Percentiles rank a stretch among this genome's conserved stretches.
Conservation (phyloP, 148 eudicot species). For the Polygonum aviculare region DNA sequence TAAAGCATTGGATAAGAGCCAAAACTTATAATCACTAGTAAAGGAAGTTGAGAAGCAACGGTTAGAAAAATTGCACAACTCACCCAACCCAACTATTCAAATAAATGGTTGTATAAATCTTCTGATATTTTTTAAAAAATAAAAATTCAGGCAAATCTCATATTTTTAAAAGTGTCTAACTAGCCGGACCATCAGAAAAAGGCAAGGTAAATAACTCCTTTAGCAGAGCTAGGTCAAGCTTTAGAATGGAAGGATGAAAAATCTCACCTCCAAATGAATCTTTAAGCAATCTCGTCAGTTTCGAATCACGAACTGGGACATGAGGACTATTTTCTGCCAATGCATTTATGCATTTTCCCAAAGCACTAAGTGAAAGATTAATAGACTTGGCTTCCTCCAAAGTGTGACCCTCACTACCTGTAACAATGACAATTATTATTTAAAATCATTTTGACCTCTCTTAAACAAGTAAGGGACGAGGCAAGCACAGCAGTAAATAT, state of each 20-base stretch:
- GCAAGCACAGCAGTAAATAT: not conserved
- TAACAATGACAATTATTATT: not conserved
- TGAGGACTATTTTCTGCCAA: slow-evolving; percentile 97
- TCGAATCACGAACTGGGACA: slow-evolving; percentile 98
- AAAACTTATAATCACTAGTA: not conserved
- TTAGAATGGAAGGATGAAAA: not conserved
- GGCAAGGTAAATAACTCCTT: not conserved
- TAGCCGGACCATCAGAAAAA: not conserved
- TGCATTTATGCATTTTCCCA: slow-evolving; percentile 99
- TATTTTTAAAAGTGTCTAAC: not conserved
- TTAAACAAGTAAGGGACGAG: not conserved
- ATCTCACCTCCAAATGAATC: slow-evolving; percentile 99
- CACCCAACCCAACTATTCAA: not conserved
- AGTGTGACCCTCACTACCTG: slow-evolving; percentile 98
- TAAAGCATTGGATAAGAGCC: not conserved
- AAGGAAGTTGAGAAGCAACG: not conserved
- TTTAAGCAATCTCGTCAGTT: slow-evolving; percentile 91
- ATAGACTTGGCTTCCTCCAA: slow-evolving; percentile 97
- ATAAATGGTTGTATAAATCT: not conserved
- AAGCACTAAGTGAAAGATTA: slow-evolving; percentile 93
- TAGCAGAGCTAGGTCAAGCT: not conserved
- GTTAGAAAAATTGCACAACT: not conserved
- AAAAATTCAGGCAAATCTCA: not conserved
- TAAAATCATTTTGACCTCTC: not conserved
- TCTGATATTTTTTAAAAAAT: not conserved